Base-by-base conservation (phyloP, 2,329 filamentous ascomycete genomes). In the Paradendryphiella salina region DNA sequence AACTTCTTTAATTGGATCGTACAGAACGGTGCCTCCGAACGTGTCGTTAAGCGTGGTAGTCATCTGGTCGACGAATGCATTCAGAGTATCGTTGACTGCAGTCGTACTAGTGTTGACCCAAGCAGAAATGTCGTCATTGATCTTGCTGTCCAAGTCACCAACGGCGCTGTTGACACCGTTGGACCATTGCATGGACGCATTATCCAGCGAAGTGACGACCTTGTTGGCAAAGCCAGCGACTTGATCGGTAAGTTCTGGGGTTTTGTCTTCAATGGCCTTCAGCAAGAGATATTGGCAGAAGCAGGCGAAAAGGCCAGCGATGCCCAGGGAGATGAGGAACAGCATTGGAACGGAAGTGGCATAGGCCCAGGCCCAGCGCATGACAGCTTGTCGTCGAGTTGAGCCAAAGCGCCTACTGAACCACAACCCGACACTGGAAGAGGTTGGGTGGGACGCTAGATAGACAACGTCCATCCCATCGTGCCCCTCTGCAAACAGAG, bases 391-490 rank as follows among this genome's bases (percentile, higher is more conserved):
- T 43, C 83, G 81, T 60, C 86, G 81, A 66, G 74, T 74, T 75
- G 72, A 82, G 45, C 82, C 82, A 74, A 93, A 85, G 50, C 78
- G 80, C 43, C 81, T 81, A 5, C 88, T 84, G 15, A 89, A 62
- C 73, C 82, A 86, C 69, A 96, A 82, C 33, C 92, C 93, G 21
- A 82, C 76, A 1, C 80, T 80, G 1, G 90, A 84, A 1, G 90
- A 89, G 62, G 87, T 84, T 1, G 93, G 91, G 17, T 90, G 84
- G 28, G 90, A 92, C 26, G 87, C 85, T 60, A 96, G 88, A 74
- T 96, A 96, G 34, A 96, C 84, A 29, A 92, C 85, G 69, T 97
- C 93, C 80, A 96, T 85, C 0, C 88, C 82, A 65, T 97, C 91
- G 67, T 85, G 85, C 23, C 84, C 82, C 47, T 86, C 79, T 59